Percentiles rank a stretch among this genome's conserved stretches.
Evolutionary conservation across 768 basidiomycete genomes (phyloP).

Genomic region (Termitomyces sp.): DNA sequence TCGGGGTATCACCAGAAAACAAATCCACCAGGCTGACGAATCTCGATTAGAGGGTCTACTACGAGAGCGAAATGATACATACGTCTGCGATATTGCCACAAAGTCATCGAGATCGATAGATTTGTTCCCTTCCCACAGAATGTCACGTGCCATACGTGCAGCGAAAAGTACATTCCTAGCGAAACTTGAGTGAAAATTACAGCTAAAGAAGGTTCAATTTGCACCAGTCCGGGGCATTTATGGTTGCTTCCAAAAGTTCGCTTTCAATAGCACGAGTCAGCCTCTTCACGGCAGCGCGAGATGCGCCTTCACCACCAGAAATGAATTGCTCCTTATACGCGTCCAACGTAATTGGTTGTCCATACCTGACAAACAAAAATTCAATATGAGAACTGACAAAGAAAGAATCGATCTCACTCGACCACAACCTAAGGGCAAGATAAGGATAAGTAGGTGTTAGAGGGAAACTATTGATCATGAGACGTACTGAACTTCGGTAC

Average conservation of each 20-base stretch:
- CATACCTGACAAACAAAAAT: conserved; percentile 56
- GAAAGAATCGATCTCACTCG: conserved; percentile 45
- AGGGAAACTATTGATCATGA: conserved; percentile 19
- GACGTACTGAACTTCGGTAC: conserved; percentile 83
- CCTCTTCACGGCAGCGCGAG: conserved; percentile 81
- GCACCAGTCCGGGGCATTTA: conserved; percentile 95
- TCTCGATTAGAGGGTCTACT: conserved; percentile 11
- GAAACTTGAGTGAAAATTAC: conserved; percentile 4
- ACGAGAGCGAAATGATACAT: conserved; percentile 28
- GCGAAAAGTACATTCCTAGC: conserved; percentile 85
- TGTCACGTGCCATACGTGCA: conserved; percentile 88
- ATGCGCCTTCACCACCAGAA: conserved; percentile 60
- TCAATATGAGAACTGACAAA: conserved; percentile 5
- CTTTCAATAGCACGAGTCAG: conserved; percentile 74
- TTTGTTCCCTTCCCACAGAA: conserved; percentile 86
- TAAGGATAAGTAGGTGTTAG: not conserved
- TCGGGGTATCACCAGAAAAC: conserved; percentile 67
- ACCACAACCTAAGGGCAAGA: conserved; percentile 54
- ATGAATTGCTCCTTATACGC: conserved; percentile 76
- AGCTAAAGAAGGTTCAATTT: conserved; percentile 19
- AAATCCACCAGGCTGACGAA: conserved; percentile 78
- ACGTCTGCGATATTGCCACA: conserved; percentile 89
- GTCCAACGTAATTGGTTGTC: conserved; percentile 74
- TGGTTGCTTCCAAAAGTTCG: conserved; percentile 69
- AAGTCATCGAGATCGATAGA: conserved; percentile 80